Base-by-base conservation (phyloP, 1,284 basidiomycete genomes). In the Pyrrhoderma lamaoense region DNA sequence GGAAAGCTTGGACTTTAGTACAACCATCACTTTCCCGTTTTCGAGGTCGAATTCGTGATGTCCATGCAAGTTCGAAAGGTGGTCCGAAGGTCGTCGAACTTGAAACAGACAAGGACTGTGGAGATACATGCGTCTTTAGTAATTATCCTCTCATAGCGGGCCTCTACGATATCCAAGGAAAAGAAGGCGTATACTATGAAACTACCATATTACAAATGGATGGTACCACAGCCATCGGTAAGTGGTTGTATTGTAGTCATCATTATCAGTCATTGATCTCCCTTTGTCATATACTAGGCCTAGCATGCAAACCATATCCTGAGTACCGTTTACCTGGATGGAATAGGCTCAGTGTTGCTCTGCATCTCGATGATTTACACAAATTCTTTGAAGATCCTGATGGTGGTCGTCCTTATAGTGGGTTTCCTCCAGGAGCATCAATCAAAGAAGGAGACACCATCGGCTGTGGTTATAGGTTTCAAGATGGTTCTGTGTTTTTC, bases 351-450 rank as follows among this genome's bases (percentile, higher is more conserved):
- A 82, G 80, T 54, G 77, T 76, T 0, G 83, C 73, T 0, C 67
- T 84, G 21, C 82, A 85, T 58, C 71, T 85, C 31, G 83, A 85
- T 59, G 83, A 86, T 64, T 68, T 81, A 59, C 75, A 80, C 58
- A 84, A 83, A 60, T 86, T 83, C 69, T 84, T 77, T 58, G 81
- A 85, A 59, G 79, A 83, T 57, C 67, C 79, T 0, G 69, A 77
- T 38, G 82, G 82, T 16, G 82, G 83, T 7, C 71, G 74, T 0
- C 76, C 58, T 2, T 84, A 82, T 62, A 22, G 7, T 18, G n/a
- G 16, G 8, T 22, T 22, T 40, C 57, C 67, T 13, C 49, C 54
- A 2, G 59, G 73, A 27, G 58, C 60, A 3, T 60, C 59, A 34
- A 66, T 76, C 52, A 57, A 54, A 1, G 52, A 69, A 7, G 76